Conservation (phyloP, 2,329 filamentous ascomycete genomes). For the Sclerotinia nivalis region DNA sequence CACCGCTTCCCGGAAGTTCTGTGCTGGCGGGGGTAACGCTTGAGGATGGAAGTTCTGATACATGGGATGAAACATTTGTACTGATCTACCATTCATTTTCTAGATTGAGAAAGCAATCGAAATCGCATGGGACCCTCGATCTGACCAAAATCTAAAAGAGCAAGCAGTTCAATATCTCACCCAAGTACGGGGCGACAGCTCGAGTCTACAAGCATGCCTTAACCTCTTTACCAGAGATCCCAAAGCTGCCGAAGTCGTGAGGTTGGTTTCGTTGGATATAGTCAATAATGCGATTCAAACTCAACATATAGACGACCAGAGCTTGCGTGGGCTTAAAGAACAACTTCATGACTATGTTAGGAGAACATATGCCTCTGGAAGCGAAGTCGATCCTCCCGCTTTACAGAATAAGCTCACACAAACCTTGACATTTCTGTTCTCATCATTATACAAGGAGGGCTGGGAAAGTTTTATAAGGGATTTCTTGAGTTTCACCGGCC, state of each 20-base stretch:
- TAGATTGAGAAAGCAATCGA: constrained; percentile 95
- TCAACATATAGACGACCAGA: constrained; percentile 71
- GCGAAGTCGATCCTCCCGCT: constrained; percentile 65
- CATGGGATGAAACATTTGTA: not conserved
- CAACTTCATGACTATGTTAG: constrained; percentile 79
- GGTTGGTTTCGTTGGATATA: constrained; percentile 86
- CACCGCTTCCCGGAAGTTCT: constrained; percentile 18
- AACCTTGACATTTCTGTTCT: constrained; percentile 91
- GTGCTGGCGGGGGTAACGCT: not conserved
- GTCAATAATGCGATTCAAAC: constrained; percentile 89
- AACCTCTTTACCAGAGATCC: constrained; percentile 80
- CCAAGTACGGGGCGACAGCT: constrained; percentile 77
- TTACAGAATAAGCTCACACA: constrained; percentile 98
- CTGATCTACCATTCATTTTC: constrained; percentile 27
- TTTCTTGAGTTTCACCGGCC: constrained; percentile 72
- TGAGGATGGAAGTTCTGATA: not conserved
- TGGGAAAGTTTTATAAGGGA: constrained; percentile 94
- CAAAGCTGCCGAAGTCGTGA: constrained; percentile 76
- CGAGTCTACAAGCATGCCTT: constrained; percentile 89
- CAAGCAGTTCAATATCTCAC: constrained; percentile 82
- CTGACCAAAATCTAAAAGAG: constrained; percentile 71
- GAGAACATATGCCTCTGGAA: constrained; percentile 65
- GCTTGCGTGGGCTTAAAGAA: constrained; percentile 75
- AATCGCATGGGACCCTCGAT: constrained; percentile 82
- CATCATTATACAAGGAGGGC: constrained; percentile 77